phyloP scores from a whole-genome alignment of 2,329 filamentous ascomycete genomes.

The Dichotomopilus funicola region DNA sequence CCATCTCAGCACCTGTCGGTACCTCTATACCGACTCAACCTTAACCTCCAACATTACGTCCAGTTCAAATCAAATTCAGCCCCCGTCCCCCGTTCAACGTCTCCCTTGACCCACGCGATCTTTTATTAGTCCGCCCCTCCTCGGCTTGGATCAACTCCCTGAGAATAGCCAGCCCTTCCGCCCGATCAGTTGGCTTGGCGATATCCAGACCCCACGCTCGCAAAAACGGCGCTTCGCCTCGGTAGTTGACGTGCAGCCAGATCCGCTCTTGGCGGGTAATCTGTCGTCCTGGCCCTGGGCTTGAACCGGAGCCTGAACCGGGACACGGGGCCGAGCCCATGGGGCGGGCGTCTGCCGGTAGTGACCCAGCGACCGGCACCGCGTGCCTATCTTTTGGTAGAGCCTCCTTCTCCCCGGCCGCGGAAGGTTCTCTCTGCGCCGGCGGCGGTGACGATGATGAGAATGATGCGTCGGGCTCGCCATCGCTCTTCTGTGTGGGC shows the following conservation, averaged over 20 bases:
- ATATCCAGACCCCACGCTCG: conserved; percentile 22
- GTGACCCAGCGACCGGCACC: too few relatives aligned
- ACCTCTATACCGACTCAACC: too few relatives aligned
- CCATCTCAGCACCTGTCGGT: too few relatives aligned
- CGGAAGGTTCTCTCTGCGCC: too few relatives aligned
- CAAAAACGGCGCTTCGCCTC: conserved; percentile 21
- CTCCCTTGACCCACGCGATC: background rate
- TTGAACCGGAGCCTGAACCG: too few relatives aligned
- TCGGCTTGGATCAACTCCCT: conserved; percentile 20
- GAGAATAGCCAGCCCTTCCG: conserved; percentile 19
- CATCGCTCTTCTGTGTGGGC: background rate
- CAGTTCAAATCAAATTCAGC: too few relatives aligned
- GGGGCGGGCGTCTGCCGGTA: too few relatives aligned
- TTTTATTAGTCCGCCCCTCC: background rate
- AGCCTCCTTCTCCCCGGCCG: too few relatives aligned
- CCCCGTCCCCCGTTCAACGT: background rate
- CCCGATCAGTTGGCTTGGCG: conserved; percentile 7
- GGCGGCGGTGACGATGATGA: background rate
- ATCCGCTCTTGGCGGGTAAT: conserved; percentile 19
- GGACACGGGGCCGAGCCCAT: too few relatives aligned
- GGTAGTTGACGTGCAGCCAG: conserved; percentile 23
- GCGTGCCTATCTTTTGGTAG: too few relatives aligned
- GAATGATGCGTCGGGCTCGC: background rate
- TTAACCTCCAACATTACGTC: too few relatives aligned
- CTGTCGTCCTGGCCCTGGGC: background rate